phyloP scores from a whole-genome alignment of 2,329 filamentous ascomycete species.

The Colletotrichum tropicale region DNA sequence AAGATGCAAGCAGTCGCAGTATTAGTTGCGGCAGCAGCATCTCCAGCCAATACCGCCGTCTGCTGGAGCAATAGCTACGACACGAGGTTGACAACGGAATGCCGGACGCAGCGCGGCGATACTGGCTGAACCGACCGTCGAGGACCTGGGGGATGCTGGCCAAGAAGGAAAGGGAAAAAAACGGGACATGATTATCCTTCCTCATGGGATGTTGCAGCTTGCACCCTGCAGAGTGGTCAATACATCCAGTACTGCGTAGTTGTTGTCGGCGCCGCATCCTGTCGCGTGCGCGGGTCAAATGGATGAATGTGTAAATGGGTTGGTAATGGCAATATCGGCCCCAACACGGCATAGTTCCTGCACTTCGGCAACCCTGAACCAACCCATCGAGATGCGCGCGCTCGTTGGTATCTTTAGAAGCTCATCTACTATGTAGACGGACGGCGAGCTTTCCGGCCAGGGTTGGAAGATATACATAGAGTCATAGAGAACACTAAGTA shows the following conservation, averaged over 20 bases:
- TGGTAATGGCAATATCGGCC: background rate
- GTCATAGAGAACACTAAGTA: background rate
- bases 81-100: background rate
- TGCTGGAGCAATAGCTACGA: background rate
- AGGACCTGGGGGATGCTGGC: background rate
- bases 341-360: background rate
- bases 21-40: background rate
- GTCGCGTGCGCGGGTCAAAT: constrained; percentile 14
- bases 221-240: background rate
- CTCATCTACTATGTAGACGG: background rate
- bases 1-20: background rate
- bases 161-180: background rate
- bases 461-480: background rate
- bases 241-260: background rate
- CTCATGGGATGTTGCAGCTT: background rate
- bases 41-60: background rate
- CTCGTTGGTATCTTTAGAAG: background rate
- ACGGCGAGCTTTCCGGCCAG: background rate
- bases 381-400: background rate
- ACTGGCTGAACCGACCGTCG: background rate
- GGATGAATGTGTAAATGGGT: background rate
- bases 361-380: background rate
- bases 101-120: background rate
- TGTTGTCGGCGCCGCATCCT: background rate
- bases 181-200: background rate